phyloP scores from a whole-genome alignment of 2,329 filamentous ascomycete species.

The Hymenoscyphus infarciens region DNA sequence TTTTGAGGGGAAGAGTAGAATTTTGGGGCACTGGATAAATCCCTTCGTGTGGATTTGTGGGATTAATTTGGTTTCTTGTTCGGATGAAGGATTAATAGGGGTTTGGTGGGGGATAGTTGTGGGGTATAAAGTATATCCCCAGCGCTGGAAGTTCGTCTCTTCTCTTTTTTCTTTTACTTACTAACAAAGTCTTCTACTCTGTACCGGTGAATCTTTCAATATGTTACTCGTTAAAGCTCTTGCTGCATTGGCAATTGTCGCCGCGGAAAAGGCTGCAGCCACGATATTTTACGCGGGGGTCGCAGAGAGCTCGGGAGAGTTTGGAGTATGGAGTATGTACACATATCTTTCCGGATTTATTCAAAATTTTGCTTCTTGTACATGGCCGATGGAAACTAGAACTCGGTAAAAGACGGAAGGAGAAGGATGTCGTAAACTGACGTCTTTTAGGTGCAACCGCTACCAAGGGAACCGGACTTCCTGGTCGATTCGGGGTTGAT shows the following conservation, averaged over 20 bases:
- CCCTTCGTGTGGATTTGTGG: not conserved
- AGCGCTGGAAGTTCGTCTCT: not conserved
- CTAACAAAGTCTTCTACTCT: not conserved
- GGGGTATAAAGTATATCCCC: not conserved
- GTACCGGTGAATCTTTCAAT: not conserved
- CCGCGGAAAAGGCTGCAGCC: constrained; percentile 28
- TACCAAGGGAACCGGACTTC: constrained; percentile 42
- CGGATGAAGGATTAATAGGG: not conserved
- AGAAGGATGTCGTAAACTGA: not conserved
- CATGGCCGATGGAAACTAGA: too few species aligned
- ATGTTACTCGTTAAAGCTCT: constrained; percentile 23
- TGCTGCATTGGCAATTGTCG: constrained; percentile 18
- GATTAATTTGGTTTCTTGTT: not conserved
- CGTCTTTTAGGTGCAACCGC: constrained; percentile 26
- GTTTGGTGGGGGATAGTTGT: not conserved
- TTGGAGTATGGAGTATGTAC: constrained; percentile 41
- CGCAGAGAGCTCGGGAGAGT: constrained; percentile 46
- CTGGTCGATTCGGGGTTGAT: constrained; percentile 47
- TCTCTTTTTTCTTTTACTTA: not conserved
- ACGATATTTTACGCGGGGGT: constrained; percentile 48
- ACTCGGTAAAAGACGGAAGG: not conserved
- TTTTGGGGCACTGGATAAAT: not conserved
- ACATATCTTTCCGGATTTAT: not conserved
- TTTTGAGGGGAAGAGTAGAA: constrained; percentile 1
- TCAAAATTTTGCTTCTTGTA: not conserved